Evolutionary conservation across 176 grass and related monocot genomes (phyloP), one percentile per base, ranked within the genome.

Genomic region (Aegilops umbellulata): DNA sequence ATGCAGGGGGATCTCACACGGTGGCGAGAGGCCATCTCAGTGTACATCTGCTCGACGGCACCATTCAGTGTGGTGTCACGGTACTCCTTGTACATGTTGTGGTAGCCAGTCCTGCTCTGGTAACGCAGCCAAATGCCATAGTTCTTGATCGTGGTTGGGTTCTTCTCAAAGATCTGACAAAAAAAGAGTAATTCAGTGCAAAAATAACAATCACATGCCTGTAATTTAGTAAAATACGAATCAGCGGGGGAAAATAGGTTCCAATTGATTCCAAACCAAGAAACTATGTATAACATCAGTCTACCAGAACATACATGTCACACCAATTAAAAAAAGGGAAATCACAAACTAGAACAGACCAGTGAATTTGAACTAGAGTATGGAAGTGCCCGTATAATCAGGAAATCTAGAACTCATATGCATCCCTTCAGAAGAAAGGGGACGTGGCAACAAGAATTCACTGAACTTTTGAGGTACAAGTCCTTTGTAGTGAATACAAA

Each of bases 31-130:
- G 94, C 94, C 94, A 95, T 95, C 75, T 95, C 94, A 49, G 69
- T 91, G 77, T 95, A 95, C 94, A 95, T 95, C 76, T 95, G 94
- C 65, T 95, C 94, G n/a, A 95, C 94, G 8, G 83, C 94, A 30
- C 94, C 94, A 39, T 95, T 91, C 34, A 93, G 78, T 29, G 94
- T 95, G 6, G 91, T 93, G 76, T 93, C 90, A 58, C 94, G 91
- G 75, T 87, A 95, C 69, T 95, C 94, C 94, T 95, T 93, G 91
- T 95, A 95, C 94, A 95, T 93, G 81, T 93, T 95, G 77, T 95
- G 94, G 86, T 95, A 95, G 16, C 94, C 94, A 3, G 94, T 95
- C 60, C 91, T 88, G 91, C 91, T 93, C 86, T 95, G 91, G 83
- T 95, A 95, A n/a, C 91, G 86, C 39, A 95, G 76, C 94, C 94